Percentiles rank a stretch among this genome's conserved stretches.
Evolutionary conservation across 163 green algal genomes (phyloP).

Genomic region (Picocystis sp.): DNA sequence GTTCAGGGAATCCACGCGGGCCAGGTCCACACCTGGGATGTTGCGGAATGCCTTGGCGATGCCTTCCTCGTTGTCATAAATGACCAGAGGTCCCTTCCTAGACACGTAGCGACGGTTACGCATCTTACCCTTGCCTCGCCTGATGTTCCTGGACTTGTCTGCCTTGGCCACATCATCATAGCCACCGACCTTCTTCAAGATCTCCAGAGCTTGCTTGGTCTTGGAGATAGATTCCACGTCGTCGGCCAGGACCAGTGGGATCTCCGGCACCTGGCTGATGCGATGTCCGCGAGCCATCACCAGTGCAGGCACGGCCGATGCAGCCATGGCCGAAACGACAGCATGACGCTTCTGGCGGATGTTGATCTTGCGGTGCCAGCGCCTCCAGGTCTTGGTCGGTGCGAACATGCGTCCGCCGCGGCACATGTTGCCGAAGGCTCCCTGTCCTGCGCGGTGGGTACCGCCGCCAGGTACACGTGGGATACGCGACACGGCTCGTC

Average conservation of each 20-base stretch:
- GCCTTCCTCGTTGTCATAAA: constrained; percentile 70
- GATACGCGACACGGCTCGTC: constrained; percentile 97
- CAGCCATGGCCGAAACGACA: constrained; percentile 82
- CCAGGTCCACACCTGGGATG: constrained; percentile 85
- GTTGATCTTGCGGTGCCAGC: constrained; percentile 97
- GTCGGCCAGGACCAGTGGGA: constrained; percentile 87
- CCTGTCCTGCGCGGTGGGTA: constrained; percentile 82
- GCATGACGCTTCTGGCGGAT: constrained; percentile 95
- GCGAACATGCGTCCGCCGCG: constrained; percentile 96
- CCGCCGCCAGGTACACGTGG: constrained; percentile 93
- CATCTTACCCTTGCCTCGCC: constrained; percentile 95
- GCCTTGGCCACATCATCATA: constrained; percentile 76
- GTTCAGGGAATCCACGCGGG: constrained; percentile 73
- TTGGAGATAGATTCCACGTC: constrained; percentile 73
- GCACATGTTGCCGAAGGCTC: constrained; percentile 99
- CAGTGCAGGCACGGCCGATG: constrained; percentile 80
- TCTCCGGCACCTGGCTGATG: constrained; percentile 78
- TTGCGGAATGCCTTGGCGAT: constrained; percentile 89
- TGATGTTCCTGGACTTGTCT: constrained; percentile 50
- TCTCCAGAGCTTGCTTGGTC: constrained; percentile 76
- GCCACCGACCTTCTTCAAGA: constrained; percentile 79
- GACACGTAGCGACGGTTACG: constrained; percentile 79
- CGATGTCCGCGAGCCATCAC: constrained; percentile 89
- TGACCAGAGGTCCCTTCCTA: constrained; percentile 85
- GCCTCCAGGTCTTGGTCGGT: constrained; percentile 79